These are phyloP conservation scores for Oemleria cerasiformis DNA, from an alignment of 306 rosid genomes.

Conservation along the genomic window DNA sequence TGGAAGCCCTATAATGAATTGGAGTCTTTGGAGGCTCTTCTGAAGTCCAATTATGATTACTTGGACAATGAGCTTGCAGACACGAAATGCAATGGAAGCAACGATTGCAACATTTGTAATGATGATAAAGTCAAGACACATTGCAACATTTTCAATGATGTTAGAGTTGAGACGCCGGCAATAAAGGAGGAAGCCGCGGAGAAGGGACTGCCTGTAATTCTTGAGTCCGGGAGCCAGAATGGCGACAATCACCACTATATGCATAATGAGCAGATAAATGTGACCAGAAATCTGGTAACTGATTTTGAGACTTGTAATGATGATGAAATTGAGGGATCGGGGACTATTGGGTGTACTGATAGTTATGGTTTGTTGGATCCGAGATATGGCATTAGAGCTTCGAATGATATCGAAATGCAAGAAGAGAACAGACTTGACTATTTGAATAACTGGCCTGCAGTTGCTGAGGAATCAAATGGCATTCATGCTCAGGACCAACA, in stretches of 20 bases:
- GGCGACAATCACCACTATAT: background rate
- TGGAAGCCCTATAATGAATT: background rate
- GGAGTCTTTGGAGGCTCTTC: background rate
- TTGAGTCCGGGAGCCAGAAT: background rate
- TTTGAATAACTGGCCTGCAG: slow-evolving; percentile 12
- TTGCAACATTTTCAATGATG: slow-evolving; percentile 21
- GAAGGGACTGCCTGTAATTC: slow-evolving; percentile 1
- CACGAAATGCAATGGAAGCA: slow-evolving; percentile 11
- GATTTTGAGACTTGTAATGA: slow-evolving; percentile 17
- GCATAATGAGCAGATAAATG: slow-evolving; percentile 10
- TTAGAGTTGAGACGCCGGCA: slow-evolving; percentile 5
- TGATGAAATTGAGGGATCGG: slow-evolving; percentile 18
- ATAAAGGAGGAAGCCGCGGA: background rate
- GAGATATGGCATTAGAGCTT: slow-evolving; percentile 8
- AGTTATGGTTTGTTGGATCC: slow-evolving; percentile 24
- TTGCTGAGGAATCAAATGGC: slow-evolving; percentile 14
- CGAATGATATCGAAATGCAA: slow-evolving; percentile 8
- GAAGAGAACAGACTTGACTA: slow-evolving; percentile 8
- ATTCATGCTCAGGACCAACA: slow-evolving; percentile 22
- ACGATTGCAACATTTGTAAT: slow-evolving; percentile 16
- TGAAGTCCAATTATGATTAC: background rate
- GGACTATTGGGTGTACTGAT: slow-evolving; percentile 13
- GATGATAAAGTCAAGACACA: slow-evolving; percentile 16
- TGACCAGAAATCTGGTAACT: slow-evolving; percentile 4
- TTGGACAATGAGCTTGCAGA: slow-evolving; percentile 1